Percentiles rank a stretch among this genome's conserved stretches.
These are phyloP conservation scores for Fusarium staphyleae DNA, from an alignment of 2,329 filamentous ascomycete species.

Conservation along the genomic window DNA sequence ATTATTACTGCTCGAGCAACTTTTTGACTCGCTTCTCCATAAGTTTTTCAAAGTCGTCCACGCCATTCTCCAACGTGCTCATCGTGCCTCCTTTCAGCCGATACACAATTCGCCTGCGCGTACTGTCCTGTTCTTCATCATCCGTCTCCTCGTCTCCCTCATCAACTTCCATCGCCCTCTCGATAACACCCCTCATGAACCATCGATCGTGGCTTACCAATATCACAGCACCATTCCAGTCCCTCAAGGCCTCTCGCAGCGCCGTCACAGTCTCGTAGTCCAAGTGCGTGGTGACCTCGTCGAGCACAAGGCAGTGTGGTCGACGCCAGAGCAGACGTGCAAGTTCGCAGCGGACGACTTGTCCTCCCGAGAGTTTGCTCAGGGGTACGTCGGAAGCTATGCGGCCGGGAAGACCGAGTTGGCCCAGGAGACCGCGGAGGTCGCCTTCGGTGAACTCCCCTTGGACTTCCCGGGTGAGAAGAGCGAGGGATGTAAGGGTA, in stretches of 20 bases:
- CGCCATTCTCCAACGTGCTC: conserved; percentile 63
- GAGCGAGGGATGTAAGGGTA: conserved; percentile 67
- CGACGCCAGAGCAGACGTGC: conserved; percentile 72
- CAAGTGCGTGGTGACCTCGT: conserved; percentile 85
- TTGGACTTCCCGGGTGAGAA: conserved; percentile 64
- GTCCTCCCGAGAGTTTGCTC: conserved; percentile 77
- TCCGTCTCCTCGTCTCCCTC: conserved; percentile 48
- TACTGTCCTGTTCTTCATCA: conserved; percentile 52
- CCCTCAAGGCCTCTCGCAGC: conserved; percentile 68
- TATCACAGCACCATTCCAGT: conserved; percentile 77
- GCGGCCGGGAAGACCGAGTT: conserved; percentile 73
- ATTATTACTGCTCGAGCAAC: conserved; percentile 43
- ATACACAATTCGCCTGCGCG: conserved; percentile 64
- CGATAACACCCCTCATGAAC: conserved; percentile 75
- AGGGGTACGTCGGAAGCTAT: conserved; percentile 77
- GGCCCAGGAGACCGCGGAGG: conserved; percentile 69
- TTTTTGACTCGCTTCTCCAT: conserved; percentile 66
- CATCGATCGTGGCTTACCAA: conserved; percentile 85
- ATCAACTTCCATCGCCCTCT: conserved; percentile 49
- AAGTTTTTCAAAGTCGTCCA: conserved; percentile 69
- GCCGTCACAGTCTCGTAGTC: conserved; percentile 83
- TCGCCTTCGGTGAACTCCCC: conserved; percentile 69
- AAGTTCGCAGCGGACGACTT: conserved; percentile 71
- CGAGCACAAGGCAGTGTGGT: conserved; percentile 77
- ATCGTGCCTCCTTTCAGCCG: conserved; percentile 66